Evolutionary conservation across 768 basidiomycete genomes (phyloP).

Genomic region (Trametes cubensis): DNA sequence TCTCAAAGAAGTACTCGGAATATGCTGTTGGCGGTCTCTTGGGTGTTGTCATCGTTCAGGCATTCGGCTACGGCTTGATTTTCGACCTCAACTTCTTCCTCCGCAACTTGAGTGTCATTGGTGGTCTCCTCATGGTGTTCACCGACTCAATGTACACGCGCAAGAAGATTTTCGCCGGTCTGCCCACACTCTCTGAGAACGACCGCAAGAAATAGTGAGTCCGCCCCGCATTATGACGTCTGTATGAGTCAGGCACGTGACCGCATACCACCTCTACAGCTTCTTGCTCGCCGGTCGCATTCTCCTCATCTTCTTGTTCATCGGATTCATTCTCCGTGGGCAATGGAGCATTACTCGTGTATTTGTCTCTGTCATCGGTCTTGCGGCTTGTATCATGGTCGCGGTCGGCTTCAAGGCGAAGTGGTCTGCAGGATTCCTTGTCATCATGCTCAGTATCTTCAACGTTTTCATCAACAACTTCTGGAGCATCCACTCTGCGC

Average conservation of each 20-base stretch:
- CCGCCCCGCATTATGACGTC: constrained; percentile 9
- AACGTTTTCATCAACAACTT: constrained; percentile 99
- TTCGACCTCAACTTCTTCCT: constrained; percentile 99
- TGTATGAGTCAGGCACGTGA: constrained; percentile 6
- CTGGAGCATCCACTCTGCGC: constrained; percentile 91
- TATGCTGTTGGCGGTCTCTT: constrained; percentile 89
- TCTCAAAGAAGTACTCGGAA: constrained; percentile 86
- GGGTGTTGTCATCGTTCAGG: constrained; percentile 90
- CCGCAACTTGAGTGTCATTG: constrained; percentile 96
- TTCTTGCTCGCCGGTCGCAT: constrained; percentile 97
- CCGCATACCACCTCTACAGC: constrained; percentile 44
- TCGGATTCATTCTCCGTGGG: constrained; percentile 95
- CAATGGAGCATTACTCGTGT: constrained; percentile 86
- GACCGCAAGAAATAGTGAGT: constrained; percentile 96
- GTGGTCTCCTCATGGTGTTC: constrained; percentile 98
- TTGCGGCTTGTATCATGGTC: constrained; percentile 93
- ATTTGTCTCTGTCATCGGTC: constrained; percentile 85
- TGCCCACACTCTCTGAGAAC: constrained; percentile 88
- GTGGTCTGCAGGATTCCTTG: constrained; percentile 96
- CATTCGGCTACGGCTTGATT: constrained; percentile 98
- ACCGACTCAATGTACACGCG: constrained; percentile 90
- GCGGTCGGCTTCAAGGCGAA: constrained; percentile 99
- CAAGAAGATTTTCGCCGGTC: constrained; percentile 87
- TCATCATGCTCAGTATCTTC: constrained; percentile 88
- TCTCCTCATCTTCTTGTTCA: constrained; percentile 97